Evolutionary conservation across 2,329 filamentous ascomycete species (phyloP).

Genomic region (Colletotrichum navitas): DNA sequence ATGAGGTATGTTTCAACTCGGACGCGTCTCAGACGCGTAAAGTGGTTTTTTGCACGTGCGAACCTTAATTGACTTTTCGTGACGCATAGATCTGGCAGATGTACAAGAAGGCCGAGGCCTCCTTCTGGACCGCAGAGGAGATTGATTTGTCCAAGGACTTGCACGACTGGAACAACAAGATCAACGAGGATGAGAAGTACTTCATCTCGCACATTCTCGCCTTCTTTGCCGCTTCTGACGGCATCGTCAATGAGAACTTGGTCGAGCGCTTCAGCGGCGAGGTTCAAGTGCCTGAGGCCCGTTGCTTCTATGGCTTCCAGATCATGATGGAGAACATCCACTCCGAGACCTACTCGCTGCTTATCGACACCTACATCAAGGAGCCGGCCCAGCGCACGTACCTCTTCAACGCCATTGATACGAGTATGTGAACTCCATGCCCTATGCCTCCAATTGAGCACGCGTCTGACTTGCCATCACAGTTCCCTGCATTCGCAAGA

Average conservation of each 20-base stretch:
- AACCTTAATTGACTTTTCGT: conserved; percentile 55
- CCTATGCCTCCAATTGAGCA: conserved; percentile 66
- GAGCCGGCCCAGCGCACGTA: conserved; percentile 93
- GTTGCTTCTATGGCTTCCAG: conserved; percentile 99
- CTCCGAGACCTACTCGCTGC: conserved; percentile 98
- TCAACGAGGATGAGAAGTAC: conserved; percentile 97
- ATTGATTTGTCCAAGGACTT: conserved; percentile 99
- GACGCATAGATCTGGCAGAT: conserved; percentile 93
- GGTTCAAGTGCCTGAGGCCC: conserved; percentile 96
- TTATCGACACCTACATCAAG: conserved; percentile 99
- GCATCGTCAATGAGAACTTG: conserved; percentile 99
- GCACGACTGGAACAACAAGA: conserved; percentile 98
- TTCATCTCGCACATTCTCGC: conserved; percentile 99
- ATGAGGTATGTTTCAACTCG: conserved; percentile 79
- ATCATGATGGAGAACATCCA: conserved; percentile 99
- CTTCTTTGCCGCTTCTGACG: conserved; percentile 98
- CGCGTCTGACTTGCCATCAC: conserved; percentile 8
- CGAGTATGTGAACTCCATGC: conserved; percentile 72
- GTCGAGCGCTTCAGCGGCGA: conserved; percentile 97
- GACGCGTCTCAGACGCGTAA: conserved; percentile 74
- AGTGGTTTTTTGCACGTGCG: conserved; percentile 59
- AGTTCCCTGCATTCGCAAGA: conserved; percentile 97
- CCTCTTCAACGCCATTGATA: conserved; percentile 98
- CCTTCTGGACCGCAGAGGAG: conserved; percentile 99
- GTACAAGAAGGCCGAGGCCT: conserved; percentile 99